These are phyloP conservation scores for Monotropa hypopitys DNA, from an alignment of 179 eudicot species.

Conservation along the genomic window DNA sequence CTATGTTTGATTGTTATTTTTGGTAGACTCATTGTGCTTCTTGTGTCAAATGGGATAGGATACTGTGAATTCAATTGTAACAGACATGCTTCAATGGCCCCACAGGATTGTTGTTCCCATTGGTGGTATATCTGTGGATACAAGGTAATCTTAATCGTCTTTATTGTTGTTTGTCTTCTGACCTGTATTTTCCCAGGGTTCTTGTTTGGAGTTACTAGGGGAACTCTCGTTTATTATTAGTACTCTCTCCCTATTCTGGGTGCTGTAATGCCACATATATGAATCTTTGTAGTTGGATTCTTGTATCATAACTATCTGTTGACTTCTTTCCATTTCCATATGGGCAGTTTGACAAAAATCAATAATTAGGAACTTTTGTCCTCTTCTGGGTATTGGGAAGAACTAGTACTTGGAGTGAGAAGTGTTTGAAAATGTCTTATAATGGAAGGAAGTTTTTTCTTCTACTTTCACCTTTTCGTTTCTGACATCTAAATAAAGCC, in stretches of 20 bases:
- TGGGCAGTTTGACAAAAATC: background rate
- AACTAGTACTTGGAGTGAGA: background rate
- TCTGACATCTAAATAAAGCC: background rate
- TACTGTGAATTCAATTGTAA: conserved; percentile 71
- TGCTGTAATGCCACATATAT: background rate
- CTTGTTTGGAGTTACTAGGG: background rate
- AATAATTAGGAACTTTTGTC: background rate
- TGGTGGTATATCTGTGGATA: conserved; percentile 61
- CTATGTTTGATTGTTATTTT: conserved; percentile 3
- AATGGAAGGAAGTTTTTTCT: background rate
- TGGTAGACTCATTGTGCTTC: conserved; percentile 3
- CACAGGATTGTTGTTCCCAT: conserved; percentile 95
- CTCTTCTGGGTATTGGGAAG: background rate
- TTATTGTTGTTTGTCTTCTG: background rate
- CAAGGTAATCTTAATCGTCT: conserved; percentile 31
- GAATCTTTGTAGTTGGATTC: background rate
- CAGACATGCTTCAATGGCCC: conserved; percentile 86
- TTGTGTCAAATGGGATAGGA: conserved; percentile 34
- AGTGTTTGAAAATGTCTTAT: background rate
- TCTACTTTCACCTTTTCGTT: background rate
- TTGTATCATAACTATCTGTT: background rate
- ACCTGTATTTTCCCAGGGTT: background rate
- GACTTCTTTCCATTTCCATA: background rate
- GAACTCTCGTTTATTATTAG: background rate
- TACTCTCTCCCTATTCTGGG: background rate